These are phyloP conservation scores for Lodderomyces margitis DNA, from an alignment of 1,139 yeast genomes.

Conservation along the genomic window DNA sequence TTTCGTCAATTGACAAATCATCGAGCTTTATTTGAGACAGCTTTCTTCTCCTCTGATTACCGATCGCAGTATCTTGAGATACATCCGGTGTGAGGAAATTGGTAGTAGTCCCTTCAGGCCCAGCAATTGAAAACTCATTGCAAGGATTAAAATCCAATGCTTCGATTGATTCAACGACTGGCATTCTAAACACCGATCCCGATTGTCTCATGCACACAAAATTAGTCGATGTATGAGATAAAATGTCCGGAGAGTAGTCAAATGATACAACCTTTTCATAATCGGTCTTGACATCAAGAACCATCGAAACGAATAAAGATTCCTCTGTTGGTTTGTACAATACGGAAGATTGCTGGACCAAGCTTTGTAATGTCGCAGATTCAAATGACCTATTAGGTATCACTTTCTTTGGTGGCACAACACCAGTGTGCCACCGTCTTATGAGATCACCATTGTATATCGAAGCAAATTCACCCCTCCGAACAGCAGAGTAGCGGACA, in stretches of 20 bases:
- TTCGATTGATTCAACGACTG: conserved; percentile 66
- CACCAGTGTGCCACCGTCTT: conserved; percentile 79
- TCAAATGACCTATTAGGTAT: conserved; percentile 5
- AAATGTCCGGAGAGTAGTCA: conserved; percentile 68
- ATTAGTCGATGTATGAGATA: conserved; percentile 45
- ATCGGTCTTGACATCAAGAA: conserved; percentile 71
- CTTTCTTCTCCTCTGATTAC: not conserved
- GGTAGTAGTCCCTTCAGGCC: conserved; percentile 56
- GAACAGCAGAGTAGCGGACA: conserved; percentile 66
- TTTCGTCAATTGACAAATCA: not conserved
- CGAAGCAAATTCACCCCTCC: conserved; percentile 75
- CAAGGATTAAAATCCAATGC: conserved; percentile 64
- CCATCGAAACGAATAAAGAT: conserved; percentile 71
- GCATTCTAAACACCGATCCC: conserved; percentile 82
- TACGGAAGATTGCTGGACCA: conserved; percentile 36
- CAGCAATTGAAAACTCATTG: conserved; percentile 68
- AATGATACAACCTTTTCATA: conserved; percentile 81
- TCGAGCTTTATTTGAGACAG: not conserved
- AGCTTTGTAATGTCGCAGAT: conserved; percentile 20
- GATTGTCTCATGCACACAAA: conserved; percentile 87
- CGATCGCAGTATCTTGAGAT: not conserved
- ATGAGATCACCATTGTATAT: conserved; percentile 76
- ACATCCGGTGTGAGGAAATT: conserved; percentile 25
- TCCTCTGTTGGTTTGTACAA: conserved; percentile 43
- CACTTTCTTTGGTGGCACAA: conserved; percentile 36